Conservation (phyloP, 768 basidiomycete genomes). For the Lyophyllum atratum region DNA sequence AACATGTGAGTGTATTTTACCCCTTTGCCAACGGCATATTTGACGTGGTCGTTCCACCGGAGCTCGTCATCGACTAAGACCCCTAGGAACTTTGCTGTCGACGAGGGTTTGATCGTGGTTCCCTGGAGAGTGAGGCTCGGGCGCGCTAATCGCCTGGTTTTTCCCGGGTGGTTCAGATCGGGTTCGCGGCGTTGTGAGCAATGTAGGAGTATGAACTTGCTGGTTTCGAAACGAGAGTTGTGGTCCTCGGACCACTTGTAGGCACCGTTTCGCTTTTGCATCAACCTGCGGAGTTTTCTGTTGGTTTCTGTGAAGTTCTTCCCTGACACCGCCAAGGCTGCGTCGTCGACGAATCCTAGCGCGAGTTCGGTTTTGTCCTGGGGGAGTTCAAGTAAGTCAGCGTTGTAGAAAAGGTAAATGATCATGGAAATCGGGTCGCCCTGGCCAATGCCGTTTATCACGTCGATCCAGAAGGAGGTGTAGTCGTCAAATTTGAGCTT, state of each 20-base stretch:
- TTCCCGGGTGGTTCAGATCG: background rate
- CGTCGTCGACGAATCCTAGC: slow-evolving; percentile 15
- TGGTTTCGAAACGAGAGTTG: slow-evolving; percentile 31
- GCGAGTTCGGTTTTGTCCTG: background rate
- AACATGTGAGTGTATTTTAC: no score
- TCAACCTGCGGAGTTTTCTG: slow-evolving; percentile 22
- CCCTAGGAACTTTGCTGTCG: no score
- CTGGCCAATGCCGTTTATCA: slow-evolving; percentile 27
- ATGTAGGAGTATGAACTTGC: slow-evolving; percentile 28
- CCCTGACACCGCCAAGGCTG: slow-evolving; percentile 22
- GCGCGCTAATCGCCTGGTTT: no score
- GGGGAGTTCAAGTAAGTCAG: slow-evolving; percentile 14
- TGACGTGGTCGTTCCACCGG: no score
- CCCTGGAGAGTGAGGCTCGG: no score
- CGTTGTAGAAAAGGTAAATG: slow-evolving; percentile 28
- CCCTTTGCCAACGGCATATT: no score
- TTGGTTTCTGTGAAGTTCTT: slow-evolving; percentile 22
- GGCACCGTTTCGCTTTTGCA: slow-evolving; percentile 22
- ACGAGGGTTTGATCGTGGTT: no score
- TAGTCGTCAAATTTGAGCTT: slow-evolving; percentile 23
- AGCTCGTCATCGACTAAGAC: no score
- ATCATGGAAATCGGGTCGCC: slow-evolving; percentile 28
- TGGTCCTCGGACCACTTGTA: slow-evolving; percentile 26
- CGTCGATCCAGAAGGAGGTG: slow-evolving; percentile 14
- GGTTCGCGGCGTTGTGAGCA: no score